Percentiles rank a stretch among this genome's conserved stretches.
Conservation (phyloP, 208 protist species). For the Acanthamoeba healyi region DNA sequence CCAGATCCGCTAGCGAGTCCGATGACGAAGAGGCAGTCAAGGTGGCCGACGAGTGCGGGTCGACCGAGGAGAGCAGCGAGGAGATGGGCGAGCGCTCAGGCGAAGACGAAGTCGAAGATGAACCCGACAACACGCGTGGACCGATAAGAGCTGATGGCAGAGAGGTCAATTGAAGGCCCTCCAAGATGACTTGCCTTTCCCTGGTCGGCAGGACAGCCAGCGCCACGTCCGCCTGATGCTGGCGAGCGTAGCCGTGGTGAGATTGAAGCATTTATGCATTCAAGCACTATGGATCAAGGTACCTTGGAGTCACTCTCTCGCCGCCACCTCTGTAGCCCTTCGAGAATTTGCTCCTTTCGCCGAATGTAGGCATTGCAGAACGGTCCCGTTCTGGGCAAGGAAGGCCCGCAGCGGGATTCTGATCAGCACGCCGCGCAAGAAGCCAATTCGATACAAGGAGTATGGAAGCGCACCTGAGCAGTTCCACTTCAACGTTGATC, state of each 20-base stretch:
- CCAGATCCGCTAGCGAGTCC: background rate
- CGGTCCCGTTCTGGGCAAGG: background rate
- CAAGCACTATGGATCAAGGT: background rate
- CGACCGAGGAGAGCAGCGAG: background rate
- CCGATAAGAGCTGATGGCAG: background rate
- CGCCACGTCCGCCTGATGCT: background rate
- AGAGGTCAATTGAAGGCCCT: background rate
- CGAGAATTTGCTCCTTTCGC: background rate
- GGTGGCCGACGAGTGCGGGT: conserved; percentile 4
- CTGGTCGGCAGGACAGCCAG: background rate
- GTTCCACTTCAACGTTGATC: conserved; percentile 15
- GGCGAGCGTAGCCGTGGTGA: no score
- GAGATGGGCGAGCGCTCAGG: background rate
- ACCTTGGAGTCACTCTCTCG: conserved; percentile 3
- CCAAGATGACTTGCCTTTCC: background rate
- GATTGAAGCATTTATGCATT: background rate
- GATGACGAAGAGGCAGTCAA: background rate
- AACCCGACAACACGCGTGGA: no score
- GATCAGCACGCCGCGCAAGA: no score
- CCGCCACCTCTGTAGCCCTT: conserved; percentile 18
- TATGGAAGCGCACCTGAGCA: background rate
- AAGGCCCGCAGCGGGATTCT: no score
- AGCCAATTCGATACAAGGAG: no score
- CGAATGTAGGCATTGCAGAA: background rate
- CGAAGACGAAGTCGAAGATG: background rate